These are phyloP conservation scores for Paecilomyces fulvus DNA, from an alignment of 2,329 filamentous ascomycete genomes.

Conservation along the genomic window DNA sequence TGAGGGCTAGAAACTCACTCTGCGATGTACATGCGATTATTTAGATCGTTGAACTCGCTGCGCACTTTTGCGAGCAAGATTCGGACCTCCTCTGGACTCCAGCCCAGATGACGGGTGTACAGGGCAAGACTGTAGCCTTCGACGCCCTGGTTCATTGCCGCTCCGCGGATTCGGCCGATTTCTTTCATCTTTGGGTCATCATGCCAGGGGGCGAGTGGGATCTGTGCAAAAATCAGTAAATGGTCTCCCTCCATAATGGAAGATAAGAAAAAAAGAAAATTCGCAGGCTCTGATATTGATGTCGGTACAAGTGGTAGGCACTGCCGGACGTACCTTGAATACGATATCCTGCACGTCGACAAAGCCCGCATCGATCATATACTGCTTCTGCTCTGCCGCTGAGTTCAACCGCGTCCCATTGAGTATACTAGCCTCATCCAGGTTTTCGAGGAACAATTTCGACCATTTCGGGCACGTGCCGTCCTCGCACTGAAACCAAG, in stretches of 20 bases:
- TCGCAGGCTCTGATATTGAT: too few species aligned
- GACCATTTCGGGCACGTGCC: slow-evolving; percentile 22
- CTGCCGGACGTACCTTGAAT: slow-evolving; percentile 8
- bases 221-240: slow-evolving; percentile 21
- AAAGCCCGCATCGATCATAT: slow-evolving; percentile 35
- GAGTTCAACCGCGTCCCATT: slow-evolving; percentile 19
- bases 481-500: slow-evolving; percentile 34
- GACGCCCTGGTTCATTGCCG: slow-evolving; percentile 32
- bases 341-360: slow-evolving; percentile 31
- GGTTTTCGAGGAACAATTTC: slow-evolving; percentile 30
- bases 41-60: slow-evolving; percentile 18
- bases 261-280: background rate
- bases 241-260: background rate
- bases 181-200: slow-evolving; percentile 43
- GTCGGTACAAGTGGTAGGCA: too few species aligned
- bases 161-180: slow-evolving; percentile 37
- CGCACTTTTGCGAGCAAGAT: slow-evolving; percentile 24
- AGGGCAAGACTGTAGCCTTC: slow-evolving; percentile 36
- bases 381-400: slow-evolving; percentile 25
- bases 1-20: slow-evolving; percentile 3
- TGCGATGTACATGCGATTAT: slow-evolving; percentile 19
- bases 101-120: slow-evolving; percentile 33
- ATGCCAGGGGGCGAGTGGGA: slow-evolving; percentile 39
- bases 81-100: slow-evolving; percentile 37
- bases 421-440: slow-evolving; percentile 14